Conservation (phyloP, 768 basidiomycete species). For the Exsudoporus frostii region DNA sequence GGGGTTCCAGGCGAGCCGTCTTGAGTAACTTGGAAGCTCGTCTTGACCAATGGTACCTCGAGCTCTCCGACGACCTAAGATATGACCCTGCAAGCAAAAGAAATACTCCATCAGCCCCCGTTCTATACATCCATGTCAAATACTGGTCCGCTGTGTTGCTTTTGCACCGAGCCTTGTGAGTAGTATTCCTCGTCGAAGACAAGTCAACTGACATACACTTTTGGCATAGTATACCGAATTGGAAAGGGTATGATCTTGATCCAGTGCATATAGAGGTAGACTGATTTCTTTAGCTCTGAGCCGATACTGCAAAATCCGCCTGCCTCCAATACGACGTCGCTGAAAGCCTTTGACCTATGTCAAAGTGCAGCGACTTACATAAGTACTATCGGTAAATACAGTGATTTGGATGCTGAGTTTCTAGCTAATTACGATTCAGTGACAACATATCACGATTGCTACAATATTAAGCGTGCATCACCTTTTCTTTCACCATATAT, state of each 20-base stretch:
- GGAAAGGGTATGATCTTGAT: conserved; percentile 49
- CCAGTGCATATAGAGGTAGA: not conserved
- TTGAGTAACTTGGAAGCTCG: conserved; percentile 58
- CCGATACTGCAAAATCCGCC: conserved; percentile 43
- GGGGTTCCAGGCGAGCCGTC: conserved; percentile 44
- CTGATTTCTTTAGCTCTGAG: conserved; percentile 36
- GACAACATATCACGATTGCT: conserved; percentile 56
- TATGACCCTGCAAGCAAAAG: conserved; percentile 57
- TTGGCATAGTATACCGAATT: conserved; percentile 61
- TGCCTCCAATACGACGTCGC: conserved; percentile 42
- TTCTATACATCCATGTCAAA: conserved; percentile 66
- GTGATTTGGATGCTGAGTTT: not conserved
- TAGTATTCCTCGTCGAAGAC: conserved; percentile 13
- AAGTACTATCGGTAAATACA: conserved; percentile 55
- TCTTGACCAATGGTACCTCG: conserved; percentile 72
- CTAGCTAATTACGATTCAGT: conserved; percentile 33
- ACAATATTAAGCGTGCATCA: conserved; percentile 56
- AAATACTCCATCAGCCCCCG: conserved; percentile 56
- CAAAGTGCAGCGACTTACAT: conserved; percentile 72
- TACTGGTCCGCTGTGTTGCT: conserved; percentile 76
- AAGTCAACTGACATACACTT: conserved; percentile 8
- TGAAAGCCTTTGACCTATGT: conserved; percentile 72
- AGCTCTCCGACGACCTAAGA: conserved; percentile 60
- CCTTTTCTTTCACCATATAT: conserved; percentile 70
- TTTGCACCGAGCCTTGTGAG: conserved; percentile 78